Evolutionary conservation across 2,329 filamentous ascomycete species (phyloP).

Genomic region (Phoma sp.): DNA sequence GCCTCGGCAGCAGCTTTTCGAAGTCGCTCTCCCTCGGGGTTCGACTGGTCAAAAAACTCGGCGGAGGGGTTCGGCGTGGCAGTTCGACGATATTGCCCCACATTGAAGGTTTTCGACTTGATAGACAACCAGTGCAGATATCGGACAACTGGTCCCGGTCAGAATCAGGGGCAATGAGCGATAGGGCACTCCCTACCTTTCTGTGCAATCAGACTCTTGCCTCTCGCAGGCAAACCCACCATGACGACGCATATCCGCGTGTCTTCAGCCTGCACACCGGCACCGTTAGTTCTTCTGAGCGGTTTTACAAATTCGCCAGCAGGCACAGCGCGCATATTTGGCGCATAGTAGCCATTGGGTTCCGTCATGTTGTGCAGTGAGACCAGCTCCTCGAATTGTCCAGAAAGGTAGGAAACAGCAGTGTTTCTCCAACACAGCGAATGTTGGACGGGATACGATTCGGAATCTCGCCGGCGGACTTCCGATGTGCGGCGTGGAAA

Average conservation of each 20-base stretch:
- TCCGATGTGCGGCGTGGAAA: conserved; percentile 36
- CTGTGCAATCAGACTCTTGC: conserved; percentile 97
- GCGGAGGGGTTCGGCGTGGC: conserved; percentile 89
- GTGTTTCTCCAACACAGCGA: conserved; percentile 19
- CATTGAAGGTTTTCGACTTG: conserved; percentile 93
- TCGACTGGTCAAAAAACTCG: conserved; percentile 93
- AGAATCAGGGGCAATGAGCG: conserved; percentile 19
- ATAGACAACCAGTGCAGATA: conserved; percentile 98
- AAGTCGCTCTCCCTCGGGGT: conserved; percentile 87
- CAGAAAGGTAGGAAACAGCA: conserved; percentile 25
- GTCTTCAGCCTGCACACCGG: conserved; percentile 88
- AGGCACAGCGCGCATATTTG: conserved; percentile 51
- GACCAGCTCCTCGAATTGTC: conserved; percentile 35
- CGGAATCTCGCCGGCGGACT: conserved; percentile 41
- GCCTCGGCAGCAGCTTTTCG: conserved; percentile 89
- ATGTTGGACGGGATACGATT: conserved; percentile 30
- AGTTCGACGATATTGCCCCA: conserved; percentile 91
- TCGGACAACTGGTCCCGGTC: conserved; percentile 57
- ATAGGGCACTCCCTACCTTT: conserved; percentile 71
- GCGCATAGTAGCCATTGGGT: conserved; percentile 48
- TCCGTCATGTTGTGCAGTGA: conserved; percentile 39
- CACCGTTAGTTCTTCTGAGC: conserved; percentile 62
- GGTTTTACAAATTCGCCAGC: conserved; percentile 55
- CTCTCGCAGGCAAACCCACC: conserved; percentile 93
- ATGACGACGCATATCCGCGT: conserved; percentile 98